Evolutionary conservation across 2,329 filamentous ascomycete genomes (phyloP).

Genomic region (Penicillium sp.): DNA sequence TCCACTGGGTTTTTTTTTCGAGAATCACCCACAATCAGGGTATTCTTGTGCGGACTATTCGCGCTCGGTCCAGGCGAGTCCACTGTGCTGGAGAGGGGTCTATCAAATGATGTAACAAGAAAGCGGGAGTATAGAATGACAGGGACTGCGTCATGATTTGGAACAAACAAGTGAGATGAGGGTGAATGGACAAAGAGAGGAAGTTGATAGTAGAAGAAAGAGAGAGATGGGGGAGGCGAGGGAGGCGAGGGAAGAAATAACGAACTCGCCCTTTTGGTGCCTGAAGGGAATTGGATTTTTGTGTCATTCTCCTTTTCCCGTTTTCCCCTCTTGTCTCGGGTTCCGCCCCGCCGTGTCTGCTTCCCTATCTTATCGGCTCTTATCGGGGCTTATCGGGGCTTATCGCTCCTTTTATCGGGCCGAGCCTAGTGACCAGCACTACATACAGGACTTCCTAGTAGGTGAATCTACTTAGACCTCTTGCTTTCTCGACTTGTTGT

Average conservation of each 20-base stretch:
- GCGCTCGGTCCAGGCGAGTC: slow-evolving; percentile 18
- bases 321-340: not conserved
- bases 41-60: slow-evolving; percentile 21
- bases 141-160: slow-evolving; percentile 46
- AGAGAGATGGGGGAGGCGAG: slow-evolving; percentile 15
- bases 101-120: slow-evolving; percentile 37
- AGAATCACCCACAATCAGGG: slow-evolving; percentile 22
- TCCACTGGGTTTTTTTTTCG: not conserved
- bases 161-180: slow-evolving; percentile 12
- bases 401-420: not conserved
- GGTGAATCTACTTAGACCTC: not conserved
- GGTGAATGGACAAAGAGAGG: slow-evolving; percentile 17
- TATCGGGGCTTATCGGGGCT: not conserved
- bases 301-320: slow-evolving; percentile 6
- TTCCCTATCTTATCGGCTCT: not conserved
- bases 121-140: slow-evolving; percentile 33
- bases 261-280: slow-evolving; percentile 25
- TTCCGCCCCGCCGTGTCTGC: slow-evolving; percentile 1
- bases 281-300: slow-evolving; percentile 23
- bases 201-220: not conserved
- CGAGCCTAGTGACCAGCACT: not conserved
- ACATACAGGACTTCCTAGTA: too few relatives aligned
- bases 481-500: not conserved
- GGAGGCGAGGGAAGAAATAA: slow-evolving; percentile 10
- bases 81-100: slow-evolving; percentile 30